These are phyloP conservation scores for Trichoderma koningiopsis DNA, from an alignment of 2,329 filamentous ascomycete genomes.

Conservation along the genomic window DNA sequence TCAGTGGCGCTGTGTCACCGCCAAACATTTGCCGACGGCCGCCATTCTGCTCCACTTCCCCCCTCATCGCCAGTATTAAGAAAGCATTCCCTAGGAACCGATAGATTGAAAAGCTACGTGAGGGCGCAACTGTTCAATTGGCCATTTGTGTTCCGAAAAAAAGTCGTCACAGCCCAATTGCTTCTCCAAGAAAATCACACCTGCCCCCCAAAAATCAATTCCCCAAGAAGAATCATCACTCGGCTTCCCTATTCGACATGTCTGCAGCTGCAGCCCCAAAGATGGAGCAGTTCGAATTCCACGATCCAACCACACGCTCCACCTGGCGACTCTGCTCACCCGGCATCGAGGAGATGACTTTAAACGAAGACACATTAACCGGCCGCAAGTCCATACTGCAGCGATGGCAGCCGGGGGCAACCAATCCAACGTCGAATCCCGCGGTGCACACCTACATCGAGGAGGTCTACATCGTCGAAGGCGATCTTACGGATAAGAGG, in stretches of 20 bases:
- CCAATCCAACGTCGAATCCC: conserved; percentile 29
- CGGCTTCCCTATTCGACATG: no score
- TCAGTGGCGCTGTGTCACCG: neutral
- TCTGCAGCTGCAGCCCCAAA: neutral
- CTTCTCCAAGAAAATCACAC: neutral
- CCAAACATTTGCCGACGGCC: conserved; percentile 6
- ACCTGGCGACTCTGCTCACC: conserved; percentile 35
- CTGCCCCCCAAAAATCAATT: neutral
- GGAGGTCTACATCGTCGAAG: conserved; percentile 43
- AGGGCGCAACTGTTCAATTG: neutral
- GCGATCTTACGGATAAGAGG: conserved; percentile 39
- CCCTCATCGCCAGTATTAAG: conserved; percentile 4
- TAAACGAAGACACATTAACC: conserved; percentile 38
- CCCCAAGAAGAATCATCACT: no score
- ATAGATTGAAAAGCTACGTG: neutral
- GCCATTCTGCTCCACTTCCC: conserved; percentile 6
- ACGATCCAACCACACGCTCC: conserved; percentile 31
- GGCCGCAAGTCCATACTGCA: conserved; percentile 39
- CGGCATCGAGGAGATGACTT: conserved; percentile 41
- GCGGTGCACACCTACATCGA: conserved; percentile 44
- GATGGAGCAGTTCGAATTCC: conserved; percentile 37
- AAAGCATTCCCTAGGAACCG: conserved; percentile 3
- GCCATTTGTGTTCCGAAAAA: neutral
- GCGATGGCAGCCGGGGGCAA: conserved; percentile 41
- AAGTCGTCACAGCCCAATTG: neutral